Evolutionary conservation across 2,329 filamentous ascomycete species (phyloP).

Genomic region (Scedosporium aurantiacum): DNA sequence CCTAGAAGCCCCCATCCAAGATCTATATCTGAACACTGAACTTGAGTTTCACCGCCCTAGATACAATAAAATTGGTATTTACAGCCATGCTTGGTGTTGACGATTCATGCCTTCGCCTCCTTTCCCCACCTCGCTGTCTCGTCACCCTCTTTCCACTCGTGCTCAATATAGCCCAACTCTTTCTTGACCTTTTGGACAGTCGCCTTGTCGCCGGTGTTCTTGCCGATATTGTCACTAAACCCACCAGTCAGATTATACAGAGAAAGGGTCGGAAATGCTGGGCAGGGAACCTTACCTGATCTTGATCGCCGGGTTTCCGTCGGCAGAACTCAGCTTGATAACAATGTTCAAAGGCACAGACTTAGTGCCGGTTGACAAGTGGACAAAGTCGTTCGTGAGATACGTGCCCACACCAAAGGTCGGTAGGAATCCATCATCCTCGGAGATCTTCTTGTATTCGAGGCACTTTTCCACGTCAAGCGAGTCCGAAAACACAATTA

Average conservation of each 20-base stretch:
- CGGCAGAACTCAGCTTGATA: constrained; percentile 85
- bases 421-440: constrained; percentile 69
- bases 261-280: neutral
- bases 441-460: constrained; percentile 76
- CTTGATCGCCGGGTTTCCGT: constrained; percentile 75
- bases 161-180: constrained; percentile 75
- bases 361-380: constrained; percentile 62
- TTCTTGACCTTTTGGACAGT: constrained; percentile 77
- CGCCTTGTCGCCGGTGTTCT: constrained; percentile 81
- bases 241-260: neutral
- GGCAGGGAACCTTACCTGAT: constrained; percentile 42
- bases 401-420: constrained; percentile 94
- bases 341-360: constrained; percentile 93
- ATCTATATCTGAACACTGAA: no score
- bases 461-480: constrained; percentile 84
- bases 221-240: constrained; percentile 65
- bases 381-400: constrained; percentile 87
- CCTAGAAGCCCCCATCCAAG: no score
- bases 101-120: constrained; percentile 17
- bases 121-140: constrained; percentile 75
- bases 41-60: no score
- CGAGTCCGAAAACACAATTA: constrained; percentile 91
- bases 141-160: constrained; percentile 71
- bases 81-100: neutral
- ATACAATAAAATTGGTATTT: neutral